Conservation (phyloP, 2,329 filamentous ascomycete species). For the Huntiella moniliformis region DNA sequence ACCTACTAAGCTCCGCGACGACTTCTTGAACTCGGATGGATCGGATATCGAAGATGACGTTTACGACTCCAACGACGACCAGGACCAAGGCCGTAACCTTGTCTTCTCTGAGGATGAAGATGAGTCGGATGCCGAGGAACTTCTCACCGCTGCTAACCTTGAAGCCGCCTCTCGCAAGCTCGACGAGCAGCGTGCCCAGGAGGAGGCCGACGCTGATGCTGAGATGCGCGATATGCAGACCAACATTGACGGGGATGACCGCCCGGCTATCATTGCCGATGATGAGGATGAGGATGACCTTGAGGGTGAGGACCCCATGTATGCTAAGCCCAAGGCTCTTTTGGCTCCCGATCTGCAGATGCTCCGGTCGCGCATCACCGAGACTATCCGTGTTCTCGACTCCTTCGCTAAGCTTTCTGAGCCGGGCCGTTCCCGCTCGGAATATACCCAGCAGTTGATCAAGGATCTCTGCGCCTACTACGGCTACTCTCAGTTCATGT, state of each 20-base stretch:
- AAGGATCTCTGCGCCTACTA: constrained; percentile 95
- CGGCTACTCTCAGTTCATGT: constrained; percentile 85
- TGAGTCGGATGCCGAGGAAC: constrained; percentile 72
- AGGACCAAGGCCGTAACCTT: constrained; percentile 32
- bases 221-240: constrained; percentile 85
- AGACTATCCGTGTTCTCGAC: constrained; percentile 78
- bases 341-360: constrained; percentile 82
- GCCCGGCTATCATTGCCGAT: constrained; percentile 40
- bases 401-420: constrained; percentile 71
- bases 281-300: constrained; percentile 36
- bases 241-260: constrained; percentile 62
- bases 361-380: constrained; percentile 72
- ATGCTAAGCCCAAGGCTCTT: constrained; percentile 39
- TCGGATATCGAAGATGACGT: constrained; percentile 35
- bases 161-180: constrained; percentile 74
- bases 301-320: constrained; percentile 40
- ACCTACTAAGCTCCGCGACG: constrained; percentile 28
- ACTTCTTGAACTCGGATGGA: constrained; percentile 28
- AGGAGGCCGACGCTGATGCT: constrained; percentile 65
- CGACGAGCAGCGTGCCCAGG: constrained; percentile 56
- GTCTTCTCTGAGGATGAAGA: constrained; percentile 96
- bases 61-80: constrained; percentile 53
- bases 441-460: constrained; percentile 73
- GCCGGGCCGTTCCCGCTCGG: constrained; percentile 60
- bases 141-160: constrained; percentile 88